Percentiles rank a stretch among this genome's conserved stretches.
Evolutionary conservation across 306 rosid species (phyloP).

Genomic region (Erythrophleum fordii): DNA sequence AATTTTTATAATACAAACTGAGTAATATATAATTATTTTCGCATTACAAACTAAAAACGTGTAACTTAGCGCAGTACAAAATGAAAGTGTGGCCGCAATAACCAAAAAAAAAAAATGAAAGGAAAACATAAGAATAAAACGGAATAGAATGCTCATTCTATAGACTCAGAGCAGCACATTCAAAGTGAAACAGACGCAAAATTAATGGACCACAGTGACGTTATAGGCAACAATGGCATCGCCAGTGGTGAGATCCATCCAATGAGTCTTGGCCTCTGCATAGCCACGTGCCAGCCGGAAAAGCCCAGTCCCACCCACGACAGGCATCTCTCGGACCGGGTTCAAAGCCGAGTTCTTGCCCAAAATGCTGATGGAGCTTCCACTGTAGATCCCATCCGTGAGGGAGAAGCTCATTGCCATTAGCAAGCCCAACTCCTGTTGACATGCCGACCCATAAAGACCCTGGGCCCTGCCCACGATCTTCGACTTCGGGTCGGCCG

Average conservation of each 20-base stretch:
- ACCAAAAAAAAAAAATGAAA: no score
- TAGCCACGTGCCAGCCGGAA: constrained; percentile 83
- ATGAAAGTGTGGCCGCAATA: no score
- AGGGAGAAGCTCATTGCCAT: constrained; percentile 72
- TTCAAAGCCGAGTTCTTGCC: constrained; percentile 64
- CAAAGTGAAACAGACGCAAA: background rate
- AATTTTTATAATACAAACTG: background rate
- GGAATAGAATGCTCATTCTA: no score
- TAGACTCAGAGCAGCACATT: background rate
- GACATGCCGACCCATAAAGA: constrained; percentile 63
- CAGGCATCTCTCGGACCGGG: constrained; percentile 68
- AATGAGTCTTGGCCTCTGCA: constrained; percentile 65
- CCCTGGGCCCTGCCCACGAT: constrained; percentile 84
- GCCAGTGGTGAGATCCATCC: constrained; percentile 48
- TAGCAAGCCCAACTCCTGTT: constrained; percentile 60
- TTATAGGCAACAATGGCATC: constrained; percentile 86
- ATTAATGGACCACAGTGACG: constrained; percentile 68
- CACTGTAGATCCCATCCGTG: constrained; percentile 59
- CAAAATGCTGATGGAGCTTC: constrained; percentile 66
- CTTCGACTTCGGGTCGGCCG: constrained; percentile 72
- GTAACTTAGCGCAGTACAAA: no score
- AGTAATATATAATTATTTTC: background rate
- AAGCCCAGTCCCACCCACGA: constrained; percentile 80
- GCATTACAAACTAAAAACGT: background rate
- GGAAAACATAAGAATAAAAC: no score